Evolutionary conservation across 179 eudicot species (phyloP), one percentile per base, ranked within the genome.

Genomic region (Silene noctiflora): DNA sequence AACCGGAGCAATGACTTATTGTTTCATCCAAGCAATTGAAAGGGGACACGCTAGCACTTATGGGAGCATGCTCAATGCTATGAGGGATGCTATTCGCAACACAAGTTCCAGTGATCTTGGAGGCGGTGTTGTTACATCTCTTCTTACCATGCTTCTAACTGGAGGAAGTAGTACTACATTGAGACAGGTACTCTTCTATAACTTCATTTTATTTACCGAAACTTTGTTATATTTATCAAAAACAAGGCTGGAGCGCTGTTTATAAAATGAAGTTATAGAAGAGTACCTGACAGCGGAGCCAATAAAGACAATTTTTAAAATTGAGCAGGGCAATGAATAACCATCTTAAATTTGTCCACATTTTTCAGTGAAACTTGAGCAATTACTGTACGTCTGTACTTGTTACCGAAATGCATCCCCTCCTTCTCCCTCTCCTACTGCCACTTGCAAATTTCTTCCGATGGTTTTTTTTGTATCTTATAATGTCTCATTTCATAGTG

Each of bases 1-100:
- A 83, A 95, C 98, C 0, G 99, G 99, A 74, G 99, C 98, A 56
- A 93, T 95, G 99, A 95, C 99, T 6, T 93, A 82, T 82, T 89
- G 96, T 77, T 95, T 95, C 79, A 95, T 95, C 82, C 93, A 95
- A 89, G 99, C 99, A 48, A 86, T 95, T 17, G 98, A 95, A 81
- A 90, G 78, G 73, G 95, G 95, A n/a, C 96, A 91, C 55, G 94
- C 82, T 56, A 76, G 88, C 62, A 93, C 99, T 22, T 95, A 95
- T 77, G 99, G 99, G 46, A 85, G 84, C 78, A 68, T 95, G 67
- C 85, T 95, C 29, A 91, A 64, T 71, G 85, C 99, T 25, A 93
- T 95, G 97, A 87, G 98, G 33, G 65, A 83, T 70, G 88, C 95
- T 48, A 89, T 95, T 65, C 85, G 92, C 22, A 81, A 80, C 64